Conservation (phyloP, 768 basidiomycete species). For the Crucibulum laeve region DNA sequence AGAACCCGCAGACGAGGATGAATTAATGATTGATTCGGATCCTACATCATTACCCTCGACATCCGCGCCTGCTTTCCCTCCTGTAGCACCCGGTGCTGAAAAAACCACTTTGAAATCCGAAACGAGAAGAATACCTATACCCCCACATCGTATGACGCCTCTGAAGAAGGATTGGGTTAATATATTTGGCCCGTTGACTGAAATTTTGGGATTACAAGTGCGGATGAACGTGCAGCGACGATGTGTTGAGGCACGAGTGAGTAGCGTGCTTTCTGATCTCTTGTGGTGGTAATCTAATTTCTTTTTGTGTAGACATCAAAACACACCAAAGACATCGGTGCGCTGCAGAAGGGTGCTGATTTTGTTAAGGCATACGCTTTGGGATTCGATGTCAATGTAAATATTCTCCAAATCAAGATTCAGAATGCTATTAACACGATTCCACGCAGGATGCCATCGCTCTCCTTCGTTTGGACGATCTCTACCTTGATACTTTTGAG, state of each 20-base stretch:
- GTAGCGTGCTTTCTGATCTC: slow-evolving; percentile 19
- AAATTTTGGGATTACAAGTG: slow-evolving; percentile 91
- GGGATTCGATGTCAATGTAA: slow-evolving; percentile 92
- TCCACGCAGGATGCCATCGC: slow-evolving; percentile 83
- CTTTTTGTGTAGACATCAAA: slow-evolving; percentile 70
- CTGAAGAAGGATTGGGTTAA: slow-evolving; percentile 95
- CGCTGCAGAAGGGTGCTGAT: slow-evolving; percentile 95
- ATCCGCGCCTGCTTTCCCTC: slow-evolving; percentile 63
- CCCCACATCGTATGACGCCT: slow-evolving; percentile 96
- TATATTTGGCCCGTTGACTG: slow-evolving; percentile 92
- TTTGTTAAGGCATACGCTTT: slow-evolving; percentile 93
- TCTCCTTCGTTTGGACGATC: slow-evolving; percentile 89
- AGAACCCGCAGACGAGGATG: slow-evolving; percentile 15
- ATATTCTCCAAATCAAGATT: background rate
- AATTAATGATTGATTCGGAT: slow-evolving; percentile 40
- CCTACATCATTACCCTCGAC: slow-evolving; percentile 36
- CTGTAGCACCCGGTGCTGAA: slow-evolving; percentile 56
- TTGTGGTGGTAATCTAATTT: slow-evolving; percentile 1
- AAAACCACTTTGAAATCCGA: slow-evolving; percentile 70
- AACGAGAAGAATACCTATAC: slow-evolving; percentile 84
- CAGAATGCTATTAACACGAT: background rate
- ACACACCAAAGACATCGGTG: slow-evolving; percentile 89
- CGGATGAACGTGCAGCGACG: slow-evolving; percentile 92
- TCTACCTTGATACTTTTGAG: slow-evolving; percentile 98
- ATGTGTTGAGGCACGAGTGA: slow-evolving; percentile 89